Percentiles rank a stretch among this genome's conserved stretches.
Evolutionary conservation across 2,329 filamentous ascomycete genomes (phyloP).

Genomic region (Arachnomyces sp.): DNA sequence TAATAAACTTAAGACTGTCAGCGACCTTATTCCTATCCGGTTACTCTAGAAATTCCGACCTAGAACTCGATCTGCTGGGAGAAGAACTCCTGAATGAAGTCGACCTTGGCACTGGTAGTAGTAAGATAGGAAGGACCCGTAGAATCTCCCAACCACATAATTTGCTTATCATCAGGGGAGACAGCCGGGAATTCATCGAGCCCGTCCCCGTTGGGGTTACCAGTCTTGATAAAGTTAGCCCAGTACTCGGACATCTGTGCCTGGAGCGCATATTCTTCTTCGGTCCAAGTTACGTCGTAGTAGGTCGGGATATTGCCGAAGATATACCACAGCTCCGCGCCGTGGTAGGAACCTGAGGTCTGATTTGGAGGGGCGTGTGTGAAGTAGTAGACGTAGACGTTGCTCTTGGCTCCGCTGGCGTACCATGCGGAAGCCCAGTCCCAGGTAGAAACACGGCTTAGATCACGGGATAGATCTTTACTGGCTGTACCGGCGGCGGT

Average conservation of each 20-base stretch:
- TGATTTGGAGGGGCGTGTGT: slow-evolving; percentile 21
- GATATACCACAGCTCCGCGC: slow-evolving; percentile 24
- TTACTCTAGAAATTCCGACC: no score
- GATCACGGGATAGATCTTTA: slow-evolving; percentile 20
- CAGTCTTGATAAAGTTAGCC: slow-evolving; percentile 25
- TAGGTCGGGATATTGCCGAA: slow-evolving; percentile 25
- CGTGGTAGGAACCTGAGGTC: slow-evolving; percentile 21
- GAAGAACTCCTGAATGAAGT: no score
- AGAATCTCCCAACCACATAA: slow-evolving; percentile 15
- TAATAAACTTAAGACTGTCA: no score
- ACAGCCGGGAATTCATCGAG: slow-evolving; percentile 33
- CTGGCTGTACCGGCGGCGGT: slow-evolving; percentile 14
- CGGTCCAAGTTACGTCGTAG: slow-evolving; percentile 20
- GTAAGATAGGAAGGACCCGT: no score
- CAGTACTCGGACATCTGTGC: slow-evolving; percentile 22
- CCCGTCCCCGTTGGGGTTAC: slow-evolving; percentile 25
- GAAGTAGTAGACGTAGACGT: slow-evolving; percentile 26
- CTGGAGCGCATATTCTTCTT: slow-evolving; percentile 21
- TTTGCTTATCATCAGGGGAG: slow-evolving; percentile 4
- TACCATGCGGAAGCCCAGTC: slow-evolving; percentile 20
- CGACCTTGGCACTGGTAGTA: no score
- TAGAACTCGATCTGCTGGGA: no score
- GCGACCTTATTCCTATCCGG: no score
- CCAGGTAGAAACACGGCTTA: slow-evolving; percentile 19
- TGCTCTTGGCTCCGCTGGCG: slow-evolving; percentile 15